phyloP scores from a whole-genome alignment of 192 early-diverging fungal species.

The Umbelopsis sp. region DNA sequence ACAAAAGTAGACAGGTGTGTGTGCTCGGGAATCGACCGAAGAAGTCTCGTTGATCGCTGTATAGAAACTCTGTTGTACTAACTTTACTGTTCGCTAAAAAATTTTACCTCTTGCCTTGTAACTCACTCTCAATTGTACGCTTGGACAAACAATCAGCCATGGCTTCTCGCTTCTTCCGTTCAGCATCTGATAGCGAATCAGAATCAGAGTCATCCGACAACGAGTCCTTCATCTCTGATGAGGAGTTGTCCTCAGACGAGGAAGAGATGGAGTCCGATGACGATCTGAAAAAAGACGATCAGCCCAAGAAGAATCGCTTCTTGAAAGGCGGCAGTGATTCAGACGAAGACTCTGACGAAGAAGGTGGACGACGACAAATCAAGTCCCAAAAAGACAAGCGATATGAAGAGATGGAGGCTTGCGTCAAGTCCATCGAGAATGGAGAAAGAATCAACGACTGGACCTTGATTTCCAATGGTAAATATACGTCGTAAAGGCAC shows the following conservation, averaged over 20 bases:
- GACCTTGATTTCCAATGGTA: conserved; percentile 79
- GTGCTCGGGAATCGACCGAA: background rate
- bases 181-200: conserved; percentile 66
- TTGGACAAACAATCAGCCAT: background rate
- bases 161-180: conserved; percentile 84
- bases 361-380: conserved; percentile 74
- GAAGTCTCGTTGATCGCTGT: background rate
- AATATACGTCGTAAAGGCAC: conserved; percentile 1
- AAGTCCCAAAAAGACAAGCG: conserved; percentile 88
- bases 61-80: background rate
- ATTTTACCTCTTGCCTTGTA: background rate
- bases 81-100: background rate
- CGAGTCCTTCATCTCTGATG: conserved; percentile 58
- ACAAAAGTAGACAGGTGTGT: conserved; percentile 19
- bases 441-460: conserved; percentile 89
- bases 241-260: conserved; percentile 51
- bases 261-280: conserved; percentile 48
- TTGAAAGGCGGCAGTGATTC: conserved; percentile 47
- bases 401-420: conserved; percentile 76
- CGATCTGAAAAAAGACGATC: conserved; percentile 55
- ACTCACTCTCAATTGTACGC: background rate
- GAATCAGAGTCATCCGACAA: conserved; percentile 62
- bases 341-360: conserved; percentile 66
- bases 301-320: conserved; percentile 37
- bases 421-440: conserved; percentile 69